Evolutionary conservation across 345 rosid genomes (phyloP).

Genomic region (Eucalyptus victrix): DNA sequence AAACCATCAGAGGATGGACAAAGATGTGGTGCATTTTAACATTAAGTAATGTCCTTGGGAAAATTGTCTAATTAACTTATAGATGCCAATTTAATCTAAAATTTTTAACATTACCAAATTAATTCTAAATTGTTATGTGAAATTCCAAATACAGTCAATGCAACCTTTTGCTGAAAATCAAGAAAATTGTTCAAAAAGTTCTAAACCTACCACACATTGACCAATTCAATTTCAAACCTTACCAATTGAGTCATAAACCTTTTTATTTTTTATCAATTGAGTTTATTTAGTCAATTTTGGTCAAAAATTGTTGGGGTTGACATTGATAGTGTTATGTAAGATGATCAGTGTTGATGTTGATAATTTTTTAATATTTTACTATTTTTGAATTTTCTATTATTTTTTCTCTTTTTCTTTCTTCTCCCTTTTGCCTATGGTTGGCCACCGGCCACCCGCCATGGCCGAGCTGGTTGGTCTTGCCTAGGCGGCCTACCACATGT

Average conservation of each 20-base stretch:
- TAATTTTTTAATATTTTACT: too few relatives aligned
- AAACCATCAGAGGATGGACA: not conserved
- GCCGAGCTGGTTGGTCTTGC: fast-evolving
- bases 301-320: fast-evolving
- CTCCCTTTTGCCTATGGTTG: fast-evolving
- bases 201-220: fast-evolving
- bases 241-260: fast-evolving
- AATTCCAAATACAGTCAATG: not conserved
- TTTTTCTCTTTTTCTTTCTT: too few relatives aligned
- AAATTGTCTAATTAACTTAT: not conserved
- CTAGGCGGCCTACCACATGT: too few relatives aligned
- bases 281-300: fast-evolving
- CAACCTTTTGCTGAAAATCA: fast-evolving
- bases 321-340: fast-evolving
- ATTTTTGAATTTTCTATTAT: too few relatives aligned
- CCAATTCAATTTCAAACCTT: fast-evolving
- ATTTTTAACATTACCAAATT: not conserved
- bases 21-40: not conserved
- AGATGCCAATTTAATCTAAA: not conserved
- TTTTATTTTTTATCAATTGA: fast-evolving
- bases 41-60: not conserved
- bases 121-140: not conserved
- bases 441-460: fast-evolving
- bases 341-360: fast-evolving
- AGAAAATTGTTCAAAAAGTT: too few relatives aligned